Percentiles rank a stretch among this genome's conserved stretches.
Evolutionary conservation across 2,329 filamentous ascomycete species (phyloP).

Genomic region (Helotiales sp.): DNA sequence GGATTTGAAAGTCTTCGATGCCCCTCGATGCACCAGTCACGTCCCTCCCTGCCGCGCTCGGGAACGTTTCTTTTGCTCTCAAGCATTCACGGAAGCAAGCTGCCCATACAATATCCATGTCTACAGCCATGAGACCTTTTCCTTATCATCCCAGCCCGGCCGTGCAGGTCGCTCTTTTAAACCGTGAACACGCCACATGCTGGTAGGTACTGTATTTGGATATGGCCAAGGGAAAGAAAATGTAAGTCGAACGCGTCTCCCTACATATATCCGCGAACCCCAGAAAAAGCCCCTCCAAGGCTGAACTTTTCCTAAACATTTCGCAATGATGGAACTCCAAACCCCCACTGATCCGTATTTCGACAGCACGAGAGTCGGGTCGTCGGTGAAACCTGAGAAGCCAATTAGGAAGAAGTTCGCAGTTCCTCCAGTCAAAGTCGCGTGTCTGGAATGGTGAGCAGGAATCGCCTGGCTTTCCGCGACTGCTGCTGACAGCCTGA

Average conservation of each 20-base stretch:
- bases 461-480: background rate
- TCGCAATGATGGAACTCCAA: conserved; percentile 8
- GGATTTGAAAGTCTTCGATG: background rate
- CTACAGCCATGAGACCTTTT: background rate
- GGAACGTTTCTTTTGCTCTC: background rate
- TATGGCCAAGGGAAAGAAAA: conserved; percentile 12
- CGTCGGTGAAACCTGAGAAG: conserved; percentile 15
- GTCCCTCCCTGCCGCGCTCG: background rate
- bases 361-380: conserved; percentile 7
- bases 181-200: conserved; percentile 8
- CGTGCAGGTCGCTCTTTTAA: conserved; percentile 5
- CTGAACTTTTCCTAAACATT: background rate
- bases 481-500: conserved; percentile 4
- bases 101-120: background rate
- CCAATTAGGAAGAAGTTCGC: conserved; percentile 30
- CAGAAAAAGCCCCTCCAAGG: background rate
- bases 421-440: conserved; percentile 49
- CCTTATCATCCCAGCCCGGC: conserved; percentile 8
- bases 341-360: conserved; percentile 1
- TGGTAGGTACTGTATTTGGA: background rate
- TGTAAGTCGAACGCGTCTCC: conserved; percentile 1
- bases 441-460: conserved; percentile 50
- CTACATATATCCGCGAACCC: conserved; percentile 7
- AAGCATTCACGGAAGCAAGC: background rate
- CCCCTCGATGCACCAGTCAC: background rate